These are phyloP conservation scores for Paramecium biaurelia DNA, from an alignment of 73 alveolate genomes.

Conservation along the genomic window DNA sequence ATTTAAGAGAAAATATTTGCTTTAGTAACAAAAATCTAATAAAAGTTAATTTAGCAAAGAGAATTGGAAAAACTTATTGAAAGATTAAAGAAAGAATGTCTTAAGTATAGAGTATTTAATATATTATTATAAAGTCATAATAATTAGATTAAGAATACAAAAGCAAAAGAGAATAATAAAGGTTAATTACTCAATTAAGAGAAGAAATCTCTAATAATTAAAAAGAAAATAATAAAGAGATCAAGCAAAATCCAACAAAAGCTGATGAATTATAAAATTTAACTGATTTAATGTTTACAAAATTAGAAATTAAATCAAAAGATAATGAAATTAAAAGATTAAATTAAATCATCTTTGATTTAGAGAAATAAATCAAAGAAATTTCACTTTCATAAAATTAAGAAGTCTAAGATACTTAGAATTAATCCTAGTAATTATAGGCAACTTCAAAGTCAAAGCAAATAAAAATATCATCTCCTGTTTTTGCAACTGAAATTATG, in stretches of 20 bases:
- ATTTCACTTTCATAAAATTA: background rate
- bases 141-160: background rate
- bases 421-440: background rate
- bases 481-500: background rate
- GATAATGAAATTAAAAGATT: background rate
- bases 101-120: background rate
- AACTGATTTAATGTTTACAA: background rate
- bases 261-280: background rate
- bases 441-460: background rate
- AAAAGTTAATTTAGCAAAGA: background rate
- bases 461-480: background rate
- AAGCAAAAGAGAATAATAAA: background rate
- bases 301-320: background rate
- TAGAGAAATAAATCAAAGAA: background rate
- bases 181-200: background rate
- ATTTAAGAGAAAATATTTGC: background rate
- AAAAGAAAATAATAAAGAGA: background rate
- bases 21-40: background rate
- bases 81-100: slow-evolving; percentile 14
- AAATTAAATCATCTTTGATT: background rate
- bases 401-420: background rate
- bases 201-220: background rate
- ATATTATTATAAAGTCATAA: background rate
- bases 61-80: background rate
- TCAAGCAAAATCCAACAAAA: background rate